Evolutionary conservation across 2,329 filamentous ascomycete species (phyloP).

Genomic region (Cladosporium phlei): DNA sequence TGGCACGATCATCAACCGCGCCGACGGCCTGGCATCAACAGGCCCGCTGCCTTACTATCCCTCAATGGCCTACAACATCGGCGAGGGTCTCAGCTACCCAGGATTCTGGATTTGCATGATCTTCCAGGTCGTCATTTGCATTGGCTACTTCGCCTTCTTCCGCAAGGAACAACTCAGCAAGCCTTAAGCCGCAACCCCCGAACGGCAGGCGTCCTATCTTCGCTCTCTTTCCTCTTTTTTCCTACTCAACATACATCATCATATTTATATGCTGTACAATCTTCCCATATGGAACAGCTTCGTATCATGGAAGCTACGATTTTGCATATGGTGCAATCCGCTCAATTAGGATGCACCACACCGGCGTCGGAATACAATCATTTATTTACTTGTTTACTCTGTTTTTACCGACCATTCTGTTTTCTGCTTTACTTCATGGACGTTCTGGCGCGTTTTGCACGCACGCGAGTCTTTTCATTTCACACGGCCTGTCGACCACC

Average conservation of each 20-base stretch:
- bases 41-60: slow-evolving; percentile 61
- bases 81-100: slow-evolving; percentile 44
- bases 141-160: slow-evolving; percentile 55
- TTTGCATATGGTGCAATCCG: slow-evolving; percentile 9
- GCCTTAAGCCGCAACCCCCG: slow-evolving; percentile 32
- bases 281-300: slow-evolving; percentile 2
- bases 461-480: neutral
- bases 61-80: slow-evolving; percentile 50
- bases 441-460: slow-evolving; percentile 11
- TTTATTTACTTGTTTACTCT: slow-evolving; percentile 9
- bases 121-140: slow-evolving; percentile 55
- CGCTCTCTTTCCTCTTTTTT: neutral
- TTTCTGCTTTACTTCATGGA: neutral
- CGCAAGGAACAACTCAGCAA: slow-evolving; percentile 56
- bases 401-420: neutral
- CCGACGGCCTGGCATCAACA: slow-evolving; percentile 56
- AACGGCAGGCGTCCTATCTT: neutral
- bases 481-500: neutral
- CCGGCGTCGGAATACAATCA: slow-evolving; percentile 11
- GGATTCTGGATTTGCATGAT: slow-evolving; percentile 60
- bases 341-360: slow-evolving; percentile 5
- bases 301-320: slow-evolving; percentile 3
- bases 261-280: slow-evolving; percentile 7
- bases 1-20: slow-evolving; percentile 58
- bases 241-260: too few relatives aligned